Conservation (phyloP, 179 eudicot genomes). For the Beta macrorhiza region DNA sequence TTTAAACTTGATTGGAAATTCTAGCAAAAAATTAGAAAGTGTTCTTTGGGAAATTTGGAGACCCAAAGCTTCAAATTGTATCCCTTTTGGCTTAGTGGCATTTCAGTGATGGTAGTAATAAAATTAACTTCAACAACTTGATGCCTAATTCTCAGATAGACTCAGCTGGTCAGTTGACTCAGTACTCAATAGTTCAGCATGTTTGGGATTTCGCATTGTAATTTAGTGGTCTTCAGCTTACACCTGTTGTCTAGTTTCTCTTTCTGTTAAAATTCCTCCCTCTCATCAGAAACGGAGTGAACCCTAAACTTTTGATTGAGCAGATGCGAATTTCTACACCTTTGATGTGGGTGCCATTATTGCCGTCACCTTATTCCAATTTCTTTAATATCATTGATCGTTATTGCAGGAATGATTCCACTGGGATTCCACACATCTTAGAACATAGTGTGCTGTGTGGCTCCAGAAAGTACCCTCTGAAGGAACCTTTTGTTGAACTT, state of each 20-base stretch:
- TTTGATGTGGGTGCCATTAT: background rate
- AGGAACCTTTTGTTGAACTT: constrained; percentile 96
- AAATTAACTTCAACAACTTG: background rate
- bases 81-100: background rate
- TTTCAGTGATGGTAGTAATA: background rate
- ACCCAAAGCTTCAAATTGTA: background rate
- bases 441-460: constrained; percentile 97
- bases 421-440: constrained; percentile 97
- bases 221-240: background rate
- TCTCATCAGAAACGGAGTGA: background rate
- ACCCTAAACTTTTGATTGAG: background rate
- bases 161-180: background rate
- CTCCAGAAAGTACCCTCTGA: constrained; percentile 92
- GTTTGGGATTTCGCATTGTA: background rate
- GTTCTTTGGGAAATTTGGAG: background rate
- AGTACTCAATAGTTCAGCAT: background rate
- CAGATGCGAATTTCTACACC: background rate
- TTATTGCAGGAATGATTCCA: constrained; percentile 77
- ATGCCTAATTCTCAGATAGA: background rate
- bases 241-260: background rate
- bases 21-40: background rate
- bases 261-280: background rate
- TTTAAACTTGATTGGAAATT: background rate
- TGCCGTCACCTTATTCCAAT: background rate
- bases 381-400: background rate